Conservation (phyloP, 139 green algal genomes). For the Haematococcus lacustris region DNA sequence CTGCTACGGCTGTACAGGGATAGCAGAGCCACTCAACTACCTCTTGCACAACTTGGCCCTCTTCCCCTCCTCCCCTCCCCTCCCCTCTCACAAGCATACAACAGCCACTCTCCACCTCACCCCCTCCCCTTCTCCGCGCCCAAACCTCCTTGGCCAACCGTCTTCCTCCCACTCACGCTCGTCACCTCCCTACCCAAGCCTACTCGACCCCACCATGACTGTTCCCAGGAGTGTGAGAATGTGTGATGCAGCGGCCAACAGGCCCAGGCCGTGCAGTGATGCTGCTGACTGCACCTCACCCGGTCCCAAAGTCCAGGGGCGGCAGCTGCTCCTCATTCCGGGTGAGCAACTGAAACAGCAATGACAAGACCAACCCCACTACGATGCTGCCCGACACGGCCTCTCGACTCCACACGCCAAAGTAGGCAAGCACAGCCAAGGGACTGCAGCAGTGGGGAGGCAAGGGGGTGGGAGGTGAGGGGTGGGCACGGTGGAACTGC, state of each 20-base stretch:
- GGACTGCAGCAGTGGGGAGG: slow-evolving; percentile 16
- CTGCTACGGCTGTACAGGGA: background rate
- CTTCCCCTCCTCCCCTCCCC: too few relatives aligned
- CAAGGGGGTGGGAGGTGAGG: background rate
- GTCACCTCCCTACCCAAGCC: background rate
- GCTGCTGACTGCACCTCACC: slow-evolving; percentile 12
- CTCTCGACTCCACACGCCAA: slow-evolving; percentile 1
- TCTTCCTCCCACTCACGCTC: too few relatives aligned
- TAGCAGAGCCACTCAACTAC: too few relatives aligned
- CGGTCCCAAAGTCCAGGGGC: slow-evolving; percentile 9
- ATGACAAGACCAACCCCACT: slow-evolving; percentile 1
- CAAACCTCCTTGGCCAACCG: too few relatives aligned
- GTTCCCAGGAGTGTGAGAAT: background rate
- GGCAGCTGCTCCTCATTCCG: slow-evolving; percentile 18
- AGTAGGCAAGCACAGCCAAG: slow-evolving; percentile 19
- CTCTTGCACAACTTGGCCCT: too few relatives aligned
- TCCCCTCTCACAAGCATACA: too few relatives aligned
- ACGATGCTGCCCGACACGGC: slow-evolving; percentile 8
- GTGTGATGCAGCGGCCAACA: background rate
- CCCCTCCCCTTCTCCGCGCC: too few relatives aligned
- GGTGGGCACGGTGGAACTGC: too few relatives aligned
- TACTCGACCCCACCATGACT: background rate
- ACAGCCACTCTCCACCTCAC: too few relatives aligned
- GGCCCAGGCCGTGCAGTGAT: background rate
- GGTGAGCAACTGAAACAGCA: slow-evolving; percentile 8